Conservation (phyloP, 139 green algal genomes). For the Asterochloris erici region DNA sequence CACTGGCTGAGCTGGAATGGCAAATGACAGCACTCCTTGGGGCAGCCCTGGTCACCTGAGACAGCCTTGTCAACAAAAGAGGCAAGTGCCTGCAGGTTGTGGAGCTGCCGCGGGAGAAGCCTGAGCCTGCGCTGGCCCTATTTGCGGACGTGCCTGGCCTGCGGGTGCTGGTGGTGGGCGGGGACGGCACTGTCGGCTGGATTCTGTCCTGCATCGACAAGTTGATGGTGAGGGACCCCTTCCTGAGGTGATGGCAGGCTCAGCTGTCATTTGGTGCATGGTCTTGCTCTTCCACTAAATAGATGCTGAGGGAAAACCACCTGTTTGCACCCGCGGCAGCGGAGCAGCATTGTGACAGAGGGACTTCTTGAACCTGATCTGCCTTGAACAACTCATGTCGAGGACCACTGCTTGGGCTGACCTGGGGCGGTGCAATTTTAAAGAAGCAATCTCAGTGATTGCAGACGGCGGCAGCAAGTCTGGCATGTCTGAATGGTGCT, state of each 20-base stretch:
- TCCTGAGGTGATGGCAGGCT: no score
- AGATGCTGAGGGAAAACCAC: background rate
- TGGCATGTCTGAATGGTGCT: no score
- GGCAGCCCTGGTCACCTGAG: no score
- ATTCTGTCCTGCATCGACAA: constrained; percentile 58
- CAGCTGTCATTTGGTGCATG: background rate
- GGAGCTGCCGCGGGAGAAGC: constrained; percentile 57
- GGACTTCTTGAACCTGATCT: no score
- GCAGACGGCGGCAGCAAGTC: no score
- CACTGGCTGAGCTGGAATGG: no score
- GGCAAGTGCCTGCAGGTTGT: constrained; percentile 39
- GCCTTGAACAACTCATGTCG: background rate
- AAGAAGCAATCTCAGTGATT: no score
- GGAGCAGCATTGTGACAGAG: no score
- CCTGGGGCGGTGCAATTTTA: no score
- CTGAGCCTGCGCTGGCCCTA: constrained; percentile 58
- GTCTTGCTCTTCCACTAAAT: background rate
- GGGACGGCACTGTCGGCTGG: constrained; percentile 80
- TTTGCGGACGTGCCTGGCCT: constrained; percentile 56
- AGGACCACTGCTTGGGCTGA: background rate
- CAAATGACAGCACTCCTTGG: no score
- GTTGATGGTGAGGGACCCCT: constrained; percentile 3
- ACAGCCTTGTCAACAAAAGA: no score
- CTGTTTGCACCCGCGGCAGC: no score
- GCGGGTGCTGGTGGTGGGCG: constrained; percentile 72